Percentiles rank a stretch among this genome's conserved stretches.
Evolutionary conservation across 2,329 filamentous ascomycete genomes (phyloP).

Genomic region (Fusarium illudens): DNA sequence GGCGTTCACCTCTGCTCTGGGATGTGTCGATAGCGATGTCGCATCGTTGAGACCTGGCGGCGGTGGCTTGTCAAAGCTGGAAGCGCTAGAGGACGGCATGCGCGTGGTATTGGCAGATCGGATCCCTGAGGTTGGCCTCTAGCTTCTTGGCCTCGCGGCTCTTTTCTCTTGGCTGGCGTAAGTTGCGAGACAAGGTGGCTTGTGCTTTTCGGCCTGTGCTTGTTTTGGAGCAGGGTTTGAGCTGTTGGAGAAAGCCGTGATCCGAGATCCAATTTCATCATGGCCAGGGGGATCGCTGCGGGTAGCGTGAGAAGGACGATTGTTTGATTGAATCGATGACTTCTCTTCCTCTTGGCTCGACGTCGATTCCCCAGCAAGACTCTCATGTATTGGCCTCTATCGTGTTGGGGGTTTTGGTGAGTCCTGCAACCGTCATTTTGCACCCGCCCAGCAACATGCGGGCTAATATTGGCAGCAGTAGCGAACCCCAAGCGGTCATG

Average conservation of each 20-base stretch:
- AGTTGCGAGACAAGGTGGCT: slow-evolving; percentile 1
- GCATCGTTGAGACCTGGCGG: slow-evolving; percentile 1
- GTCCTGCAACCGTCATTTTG: not conserved
- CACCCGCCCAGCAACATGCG: not conserved
- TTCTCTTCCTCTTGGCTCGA: not conserved
- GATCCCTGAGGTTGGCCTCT: slow-evolving; percentile 22
- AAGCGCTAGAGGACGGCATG: slow-evolving; percentile 21
- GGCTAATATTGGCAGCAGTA: slow-evolving; percentile 15
- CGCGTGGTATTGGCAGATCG: slow-evolving; percentile 30
- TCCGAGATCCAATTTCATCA: slow-evolving; percentile 7
- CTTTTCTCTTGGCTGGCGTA: slow-evolving; percentile 36
- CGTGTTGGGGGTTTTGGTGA: not conserved
- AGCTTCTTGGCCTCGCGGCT: slow-evolving; percentile 34
- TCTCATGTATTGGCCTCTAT: not conserved
- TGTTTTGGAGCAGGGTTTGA: slow-evolving; percentile 13
- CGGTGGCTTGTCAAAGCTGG: slow-evolving; percentile 15
- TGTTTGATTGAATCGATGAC: not conserved
- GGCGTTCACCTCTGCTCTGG: slow-evolving; percentile 1
- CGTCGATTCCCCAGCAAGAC: not conserved
- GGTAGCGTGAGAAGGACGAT: not conserved
- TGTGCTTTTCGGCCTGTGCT: slow-evolving; percentile 11
- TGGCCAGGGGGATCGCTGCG: not conserved
- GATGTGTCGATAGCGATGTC: slow-evolving; percentile 14
- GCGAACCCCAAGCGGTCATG: slow-evolving; percentile 3
- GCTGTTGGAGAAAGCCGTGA: slow-evolving; percentile 11